A percentile compares a stretch with the other conserved stretches of the same genome.
These are phyloP conservation scores for Venturia effusa DNA, from an alignment of 2,329 filamentous ascomycete genomes.

Conservation along the genomic window DNA sequence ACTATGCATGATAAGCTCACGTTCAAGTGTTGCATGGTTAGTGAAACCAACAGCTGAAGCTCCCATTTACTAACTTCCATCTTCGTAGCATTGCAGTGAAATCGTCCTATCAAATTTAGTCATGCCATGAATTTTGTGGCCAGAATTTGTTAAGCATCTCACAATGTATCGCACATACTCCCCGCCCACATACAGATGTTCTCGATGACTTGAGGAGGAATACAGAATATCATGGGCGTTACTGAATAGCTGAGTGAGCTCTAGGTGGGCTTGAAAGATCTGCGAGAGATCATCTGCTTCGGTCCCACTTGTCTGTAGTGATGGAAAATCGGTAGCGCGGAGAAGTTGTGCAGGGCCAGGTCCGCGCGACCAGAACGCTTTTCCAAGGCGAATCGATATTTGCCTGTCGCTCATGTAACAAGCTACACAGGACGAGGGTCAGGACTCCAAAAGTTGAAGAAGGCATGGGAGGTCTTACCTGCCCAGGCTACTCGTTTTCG, in stretches of 20 bases:
- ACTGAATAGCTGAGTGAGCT: constrained; percentile 60
- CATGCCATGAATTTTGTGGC: neutral
- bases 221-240: constrained; percentile 67
- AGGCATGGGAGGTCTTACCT: constrained; percentile 29
- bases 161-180: constrained; percentile 68
- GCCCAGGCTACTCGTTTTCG: constrained; percentile 60
- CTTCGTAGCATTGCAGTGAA: neutral
- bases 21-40: neutral
- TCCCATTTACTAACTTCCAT: neutral
- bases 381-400: constrained; percentile 60
- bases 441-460: neutral
- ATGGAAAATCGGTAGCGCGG: constrained; percentile 56
- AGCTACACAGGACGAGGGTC: constrained; percentile 19
- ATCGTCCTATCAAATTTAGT: neutral
- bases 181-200: constrained; percentile 58
- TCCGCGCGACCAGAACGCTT: constrained; percentile 64
- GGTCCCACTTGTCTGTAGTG: constrained; percentile 45
- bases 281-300: constrained; percentile 57
- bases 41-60: neutral
- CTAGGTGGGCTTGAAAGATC: constrained; percentile 60
- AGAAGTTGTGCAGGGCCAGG: constrained; percentile 56
- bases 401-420: constrained; percentile 58
- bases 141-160: constrained; percentile 19
- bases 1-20: constrained; percentile 25
- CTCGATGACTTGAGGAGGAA: constrained; percentile 57